These are phyloP conservation scores for Puccinia brachypodii DNA, from an alignment of 1,284 basidiomycete species.

Conservation along the genomic window DNA sequence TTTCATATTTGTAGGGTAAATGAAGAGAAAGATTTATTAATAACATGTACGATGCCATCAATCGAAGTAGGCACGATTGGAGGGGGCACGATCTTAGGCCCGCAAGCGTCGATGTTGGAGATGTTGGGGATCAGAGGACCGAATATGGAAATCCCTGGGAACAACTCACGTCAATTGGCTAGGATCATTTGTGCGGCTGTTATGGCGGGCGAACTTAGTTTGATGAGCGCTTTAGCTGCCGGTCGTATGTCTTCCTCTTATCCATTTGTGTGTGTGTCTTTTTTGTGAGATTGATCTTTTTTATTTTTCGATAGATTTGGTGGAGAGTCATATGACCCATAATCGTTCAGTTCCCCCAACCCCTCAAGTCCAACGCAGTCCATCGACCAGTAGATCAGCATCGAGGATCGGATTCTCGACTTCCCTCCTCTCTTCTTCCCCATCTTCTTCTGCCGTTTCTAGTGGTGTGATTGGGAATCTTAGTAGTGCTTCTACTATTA, in stretches of 20 bases:
- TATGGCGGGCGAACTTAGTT: constrained; percentile 89
- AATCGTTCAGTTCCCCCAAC: constrained; percentile 40
- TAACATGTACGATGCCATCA: constrained; percentile 90
- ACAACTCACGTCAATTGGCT: constrained; percentile 82
- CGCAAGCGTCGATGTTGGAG: constrained; percentile 85
- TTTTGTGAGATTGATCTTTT: background rate
- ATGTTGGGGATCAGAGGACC: constrained; percentile 87
- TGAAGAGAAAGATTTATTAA: constrained; percentile 81
- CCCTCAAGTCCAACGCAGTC: constrained; percentile 5
- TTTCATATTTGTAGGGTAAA: constrained; percentile 62
- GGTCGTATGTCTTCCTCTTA: constrained; percentile 61
- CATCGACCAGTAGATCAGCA: background rate
- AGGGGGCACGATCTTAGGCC: constrained; percentile 67
- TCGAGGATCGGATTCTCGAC: background rate
- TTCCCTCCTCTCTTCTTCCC: background rate
- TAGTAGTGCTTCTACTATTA: too few species aligned
- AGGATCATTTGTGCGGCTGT: constrained; percentile 82
- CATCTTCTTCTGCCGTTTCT: too few species aligned
- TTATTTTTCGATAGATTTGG: constrained; percentile 47
- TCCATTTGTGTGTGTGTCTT: too few species aligned
- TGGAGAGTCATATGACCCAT: constrained; percentile 48
- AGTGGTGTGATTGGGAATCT: too few species aligned
- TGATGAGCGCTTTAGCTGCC: constrained; percentile 84
- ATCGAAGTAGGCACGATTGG: constrained; percentile 71
- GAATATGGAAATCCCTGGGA: constrained; percentile 75